Conservation (phyloP, 2,329 filamentous ascomycete species). For the Calycina marina region DNA sequence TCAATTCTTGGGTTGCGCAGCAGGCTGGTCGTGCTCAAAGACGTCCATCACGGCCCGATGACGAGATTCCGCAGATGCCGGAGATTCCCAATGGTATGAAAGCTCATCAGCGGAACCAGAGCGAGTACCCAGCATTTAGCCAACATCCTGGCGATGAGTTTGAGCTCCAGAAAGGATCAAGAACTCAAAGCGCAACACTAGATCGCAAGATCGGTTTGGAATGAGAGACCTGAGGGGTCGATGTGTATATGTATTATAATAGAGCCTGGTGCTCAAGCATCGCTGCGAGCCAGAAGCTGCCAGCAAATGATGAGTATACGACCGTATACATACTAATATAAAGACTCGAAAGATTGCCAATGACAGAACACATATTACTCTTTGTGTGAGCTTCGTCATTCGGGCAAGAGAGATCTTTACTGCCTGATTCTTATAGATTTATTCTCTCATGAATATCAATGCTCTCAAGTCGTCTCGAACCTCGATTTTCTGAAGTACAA, state of each 20-base stretch:
- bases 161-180: conserved; percentile 13
- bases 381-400: no score
- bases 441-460: no score
- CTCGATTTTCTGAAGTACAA: no score
- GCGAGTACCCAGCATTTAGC: conserved; percentile 18
- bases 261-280: conserved; percentile 15
- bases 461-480: no score
- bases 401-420: no score
- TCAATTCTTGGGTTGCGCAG: conserved; percentile 51
- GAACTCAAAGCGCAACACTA: conserved; percentile 20
- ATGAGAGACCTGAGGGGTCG: conserved; percentile 4
- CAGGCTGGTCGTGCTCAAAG: conserved; percentile 40
- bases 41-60: conserved; percentile 25
- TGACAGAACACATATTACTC: no score
- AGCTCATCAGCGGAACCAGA: conserved; percentile 15
- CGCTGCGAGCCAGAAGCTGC: conserved; percentile 1
- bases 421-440: no score
- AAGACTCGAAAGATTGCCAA: no score
- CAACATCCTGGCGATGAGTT: conserved; percentile 22
- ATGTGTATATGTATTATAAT: conserved; percentile 12
- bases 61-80: conserved; percentile 20
- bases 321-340: not conserved
- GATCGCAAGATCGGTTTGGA: conserved; percentile 17
- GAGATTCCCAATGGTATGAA: conserved; percentile 13
- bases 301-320: conserved; percentile 9